A percentile compares a stretch with the other conserved stretches of the same genome.
Evolutionary conservation across 116 monocot genomes (phyloP).

Genomic region (Iris pallida): DNA sequence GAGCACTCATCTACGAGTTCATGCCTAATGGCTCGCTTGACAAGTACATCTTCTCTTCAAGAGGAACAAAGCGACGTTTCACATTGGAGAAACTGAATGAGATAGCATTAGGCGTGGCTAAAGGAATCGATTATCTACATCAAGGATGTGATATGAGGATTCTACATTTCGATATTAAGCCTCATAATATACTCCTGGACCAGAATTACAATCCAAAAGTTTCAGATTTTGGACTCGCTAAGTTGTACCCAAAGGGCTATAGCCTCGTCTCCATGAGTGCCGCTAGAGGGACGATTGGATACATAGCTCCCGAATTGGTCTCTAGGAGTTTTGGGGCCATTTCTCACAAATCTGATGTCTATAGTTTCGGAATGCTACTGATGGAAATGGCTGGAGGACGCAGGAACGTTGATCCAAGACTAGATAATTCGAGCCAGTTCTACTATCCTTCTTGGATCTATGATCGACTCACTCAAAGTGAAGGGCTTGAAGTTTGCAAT

Average conservation of each 20-base stretch:
- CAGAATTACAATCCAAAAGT: constrained; percentile 31
- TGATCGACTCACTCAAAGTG: constrained; percentile 4
- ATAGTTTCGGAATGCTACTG: constrained; percentile 8
- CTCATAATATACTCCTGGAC: constrained; percentile 39
- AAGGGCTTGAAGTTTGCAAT: neutral
- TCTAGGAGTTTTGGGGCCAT: neutral
- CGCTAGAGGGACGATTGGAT: constrained; percentile 34
- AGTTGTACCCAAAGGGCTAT: constrained; percentile 26
- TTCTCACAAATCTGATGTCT: constrained; percentile 4
- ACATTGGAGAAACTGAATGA: constrained; percentile 6
- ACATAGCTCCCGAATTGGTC: constrained; percentile 27
- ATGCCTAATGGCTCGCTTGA: constrained; percentile 46
- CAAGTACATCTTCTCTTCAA: constrained; percentile 30
- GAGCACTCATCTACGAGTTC: constrained; percentile 40
- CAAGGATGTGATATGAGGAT: constrained; percentile 40
- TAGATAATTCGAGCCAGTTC: constrained; percentile 7
- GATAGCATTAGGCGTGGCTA: constrained; percentile 24
- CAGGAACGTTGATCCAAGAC: constrained; percentile 19
- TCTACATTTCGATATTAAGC: constrained; percentile 56
- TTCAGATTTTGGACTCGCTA: constrained; percentile 50
- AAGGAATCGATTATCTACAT: constrained; percentile 36
- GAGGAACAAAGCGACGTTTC: neutral
- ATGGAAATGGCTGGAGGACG: constrained; percentile 32
- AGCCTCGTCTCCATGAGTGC: constrained; percentile 14
- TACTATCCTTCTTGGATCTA: constrained; percentile 51